phyloP scores from a whole-genome alignment of 352 stramenopile species.

The Globisporangium solare region DNA sequence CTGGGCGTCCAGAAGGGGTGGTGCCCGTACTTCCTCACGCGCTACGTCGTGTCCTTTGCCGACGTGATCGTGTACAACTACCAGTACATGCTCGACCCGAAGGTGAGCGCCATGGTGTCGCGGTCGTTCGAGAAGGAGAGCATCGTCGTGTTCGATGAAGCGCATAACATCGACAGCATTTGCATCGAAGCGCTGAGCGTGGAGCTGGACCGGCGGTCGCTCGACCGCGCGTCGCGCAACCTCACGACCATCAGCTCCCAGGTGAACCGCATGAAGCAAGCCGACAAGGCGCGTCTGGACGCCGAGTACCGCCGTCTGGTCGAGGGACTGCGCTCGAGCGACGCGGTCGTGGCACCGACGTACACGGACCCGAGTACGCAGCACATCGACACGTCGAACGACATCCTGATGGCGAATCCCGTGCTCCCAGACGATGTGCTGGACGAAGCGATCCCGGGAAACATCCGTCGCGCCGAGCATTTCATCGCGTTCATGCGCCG shows the following conservation, averaged over 20 bases:
- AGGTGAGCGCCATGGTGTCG: conserved; percentile 90
- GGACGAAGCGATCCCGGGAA: conserved; percentile 96
- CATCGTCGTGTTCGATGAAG: conserved; percentile 97
- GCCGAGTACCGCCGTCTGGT: conserved; percentile 95
- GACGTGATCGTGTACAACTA: conserved; percentile 99
- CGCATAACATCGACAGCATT: conserved; percentile 99
- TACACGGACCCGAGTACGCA: conserved; percentile 42
- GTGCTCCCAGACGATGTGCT: conserved; percentile 92
- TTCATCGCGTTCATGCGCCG: conserved; percentile 98
- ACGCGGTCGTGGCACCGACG: conserved; percentile 51
- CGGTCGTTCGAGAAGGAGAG: conserved; percentile 92
- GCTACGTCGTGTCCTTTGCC: conserved; percentile 95
- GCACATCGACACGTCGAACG: conserved; percentile 45
- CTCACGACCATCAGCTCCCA: conserved; percentile 75
- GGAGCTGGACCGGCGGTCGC: conserved; percentile 89
- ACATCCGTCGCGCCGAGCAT: conserved; percentile 97
- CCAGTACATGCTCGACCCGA: conserved; percentile 99
- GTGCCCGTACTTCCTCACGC: conserved; percentile 99
- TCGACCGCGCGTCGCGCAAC: conserved; percentile 92
- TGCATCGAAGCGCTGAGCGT: conserved; percentile 99
- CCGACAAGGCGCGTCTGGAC: conserved; percentile 89
- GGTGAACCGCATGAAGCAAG: conserved; percentile 87
- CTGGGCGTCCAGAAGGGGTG: conserved; percentile 89
- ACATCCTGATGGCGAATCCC: conserved; percentile 73
- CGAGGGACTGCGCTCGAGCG: conserved; percentile 92